Percentiles rank a stretch among this genome's conserved stretches.
Conservation (phyloP, 108 stramenopile species). For the Pseudonitzschia multiseries region DNA sequence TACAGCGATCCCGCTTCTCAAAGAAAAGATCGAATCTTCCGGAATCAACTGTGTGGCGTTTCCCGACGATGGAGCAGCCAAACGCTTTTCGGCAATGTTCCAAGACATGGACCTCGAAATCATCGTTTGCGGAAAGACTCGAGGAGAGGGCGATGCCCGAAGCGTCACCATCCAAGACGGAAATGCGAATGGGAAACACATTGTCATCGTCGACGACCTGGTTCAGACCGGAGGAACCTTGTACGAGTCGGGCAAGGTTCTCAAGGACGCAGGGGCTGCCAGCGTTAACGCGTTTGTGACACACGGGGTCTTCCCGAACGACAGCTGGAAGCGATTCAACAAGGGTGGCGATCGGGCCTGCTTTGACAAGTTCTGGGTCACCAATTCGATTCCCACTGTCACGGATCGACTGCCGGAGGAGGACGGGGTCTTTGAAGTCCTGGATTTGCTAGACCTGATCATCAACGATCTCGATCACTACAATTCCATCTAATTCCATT, state of each 20-base stretch:
- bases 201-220: conserved; percentile 89
- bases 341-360: conserved; percentile 74
- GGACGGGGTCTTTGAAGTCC: conserved; percentile 82
- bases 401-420: conserved; percentile 60
- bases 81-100: conserved; percentile 84
- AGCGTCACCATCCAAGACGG: conserved; percentile 66
- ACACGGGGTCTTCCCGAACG: conserved; percentile 85
- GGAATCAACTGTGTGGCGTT: conserved; percentile 79
- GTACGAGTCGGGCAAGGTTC: conserved; percentile 78
- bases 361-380: conserved; percentile 86
- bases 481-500: conserved; percentile 29
- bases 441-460: conserved; percentile 74
- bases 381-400: conserved; percentile 83
- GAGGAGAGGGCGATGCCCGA: conserved; percentile 53
- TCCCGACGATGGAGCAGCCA: conserved; percentile 92
- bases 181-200: conserved; percentile 45
- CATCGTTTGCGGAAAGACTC: conserved; percentile 83
- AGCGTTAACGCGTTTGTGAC: conserved; percentile 78
- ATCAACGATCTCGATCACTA: conserved; percentile 79
- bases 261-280: conserved; percentile 72
- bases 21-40: conserved; percentile 38
- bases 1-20: conserved; percentile 80
- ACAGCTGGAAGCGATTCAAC: conserved; percentile 76
- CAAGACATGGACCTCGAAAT: conserved; percentile 53
- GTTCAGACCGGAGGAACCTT: conserved; percentile 93